Conservation (phyloP, 805 yeast species). For the Danielia oregonensis region DNA sequence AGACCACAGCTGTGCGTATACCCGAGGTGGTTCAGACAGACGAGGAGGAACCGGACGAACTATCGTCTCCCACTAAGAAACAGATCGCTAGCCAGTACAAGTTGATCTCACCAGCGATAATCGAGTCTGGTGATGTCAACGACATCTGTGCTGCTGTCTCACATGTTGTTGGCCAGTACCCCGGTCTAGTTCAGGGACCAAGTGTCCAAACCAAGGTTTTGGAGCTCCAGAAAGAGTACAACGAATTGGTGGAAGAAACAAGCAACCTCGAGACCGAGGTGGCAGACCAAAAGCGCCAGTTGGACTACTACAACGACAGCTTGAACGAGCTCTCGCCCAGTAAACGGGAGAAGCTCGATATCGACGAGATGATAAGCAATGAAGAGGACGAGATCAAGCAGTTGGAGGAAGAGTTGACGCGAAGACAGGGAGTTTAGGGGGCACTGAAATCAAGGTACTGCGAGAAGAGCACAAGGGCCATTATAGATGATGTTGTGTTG, state of each 20-base stretch:
- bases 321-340: constrained; percentile 20
- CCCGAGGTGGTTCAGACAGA: constrained; percentile 17
- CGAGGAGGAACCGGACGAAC: constrained; percentile 3
- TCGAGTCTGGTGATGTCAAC: constrained; percentile 35
- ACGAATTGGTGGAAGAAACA: constrained; percentile 34
- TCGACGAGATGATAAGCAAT: constrained; percentile 37
- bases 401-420: constrained; percentile 36
- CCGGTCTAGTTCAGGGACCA: constrained; percentile 3
- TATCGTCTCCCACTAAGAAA: constrained; percentile 15
- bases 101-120: constrained; percentile 4
- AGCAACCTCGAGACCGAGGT: constrained; percentile 39
- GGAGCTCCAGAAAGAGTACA: constrained; percentile 31
- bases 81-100: constrained; percentile 4
- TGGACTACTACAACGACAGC: constrained; percentile 28
- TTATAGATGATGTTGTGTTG: too few relatives aligned
- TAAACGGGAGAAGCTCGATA: constrained; percentile 15
- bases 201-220: constrained; percentile 1
- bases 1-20: constrained; percentile 26
- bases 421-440: too few relatives aligned
- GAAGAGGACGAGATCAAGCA: constrained; percentile 45
- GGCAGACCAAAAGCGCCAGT: constrained; percentile 41
- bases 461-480: too few relatives aligned
- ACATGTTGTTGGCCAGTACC: constrained; percentile 7
- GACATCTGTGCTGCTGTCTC: constrained; percentile 30
- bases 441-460: too few relatives aligned